Evolutionary conservation across 2,329 filamentous ascomycete species (phyloP).

Genomic region (Stachybotrys elegans): DNA sequence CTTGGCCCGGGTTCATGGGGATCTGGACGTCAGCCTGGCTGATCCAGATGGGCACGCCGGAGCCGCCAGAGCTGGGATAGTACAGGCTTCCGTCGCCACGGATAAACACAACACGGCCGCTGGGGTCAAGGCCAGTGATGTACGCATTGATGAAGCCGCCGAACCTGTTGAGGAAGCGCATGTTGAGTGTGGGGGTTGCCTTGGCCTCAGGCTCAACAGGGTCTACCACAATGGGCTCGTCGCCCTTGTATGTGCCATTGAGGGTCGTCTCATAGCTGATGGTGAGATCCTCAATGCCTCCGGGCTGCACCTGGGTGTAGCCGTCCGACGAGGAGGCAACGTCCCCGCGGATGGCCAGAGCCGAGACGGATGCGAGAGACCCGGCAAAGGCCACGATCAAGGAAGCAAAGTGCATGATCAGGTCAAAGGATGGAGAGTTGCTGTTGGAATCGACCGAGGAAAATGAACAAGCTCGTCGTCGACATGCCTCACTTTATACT

Average conservation of each 20-base stretch:
- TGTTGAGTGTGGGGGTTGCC: conserved; percentile 17
- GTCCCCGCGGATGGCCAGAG: background rate
- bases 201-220: conserved; percentile 5
- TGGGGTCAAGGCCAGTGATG: conserved; percentile 37
- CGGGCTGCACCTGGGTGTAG: conserved; percentile 26
- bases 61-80: conserved; percentile 34
- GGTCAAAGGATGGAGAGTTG: too few relatives aligned
- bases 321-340: conserved; percentile 5
- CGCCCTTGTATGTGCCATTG: conserved; percentile 27
- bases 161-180: conserved; percentile 37
- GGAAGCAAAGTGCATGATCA: background rate
- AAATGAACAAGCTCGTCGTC: too few relatives aligned
- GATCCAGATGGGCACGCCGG: conserved; percentile 29
- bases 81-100: conserved; percentile 31
- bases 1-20: conserved; percentile 31
- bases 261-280: conserved; percentile 33
- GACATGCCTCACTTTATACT: too few relatives aligned
- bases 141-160: conserved; percentile 36
- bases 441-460: too few relatives aligned
- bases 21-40: conserved; percentile 33
- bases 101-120: conserved; percentile 36
- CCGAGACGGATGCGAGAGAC: background rate
- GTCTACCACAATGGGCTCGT: conserved; percentile 6
- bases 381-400: background rate
- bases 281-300: conserved; percentile 24